Conservation (phyloP, 805 yeast species). For the Yamadazyma phyllophila region DNA sequence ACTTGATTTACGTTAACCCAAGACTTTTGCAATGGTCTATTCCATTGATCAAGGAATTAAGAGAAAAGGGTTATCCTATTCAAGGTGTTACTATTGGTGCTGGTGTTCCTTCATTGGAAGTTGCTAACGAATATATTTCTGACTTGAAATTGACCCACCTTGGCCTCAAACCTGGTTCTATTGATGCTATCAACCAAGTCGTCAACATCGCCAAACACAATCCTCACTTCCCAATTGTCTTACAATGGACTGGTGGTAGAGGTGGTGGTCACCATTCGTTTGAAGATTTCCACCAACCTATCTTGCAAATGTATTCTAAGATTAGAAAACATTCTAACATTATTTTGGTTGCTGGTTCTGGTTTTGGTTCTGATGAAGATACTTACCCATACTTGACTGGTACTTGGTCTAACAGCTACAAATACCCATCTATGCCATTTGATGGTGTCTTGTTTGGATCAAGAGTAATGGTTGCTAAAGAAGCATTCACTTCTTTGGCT, state of each 20-base stretch:
- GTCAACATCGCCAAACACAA: constrained; percentile 91
- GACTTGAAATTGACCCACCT: constrained; percentile 89
- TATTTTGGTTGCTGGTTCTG: constrained; percentile 93
- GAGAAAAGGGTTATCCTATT: constrained; percentile 91
- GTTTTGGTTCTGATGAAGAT: constrained; percentile 95
- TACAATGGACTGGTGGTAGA: constrained; percentile 99
- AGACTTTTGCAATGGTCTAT: constrained; percentile 98
- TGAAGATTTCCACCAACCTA: constrained; percentile 98
- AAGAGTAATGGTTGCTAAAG: constrained; percentile 96
- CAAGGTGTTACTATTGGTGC: constrained; percentile 98
- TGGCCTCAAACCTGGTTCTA: constrained; percentile 97
- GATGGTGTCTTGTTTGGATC: constrained; percentile 97
- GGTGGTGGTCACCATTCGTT: constrained; percentile 99
- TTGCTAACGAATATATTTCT: constrained; percentile 93
- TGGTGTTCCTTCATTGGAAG: constrained; percentile 98
- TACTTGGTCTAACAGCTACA: constrained; percentile 83
- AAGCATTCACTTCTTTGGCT: constrained; percentile 88
- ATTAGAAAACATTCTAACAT: constrained; percentile 90
- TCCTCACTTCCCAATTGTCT: constrained; percentile 93
- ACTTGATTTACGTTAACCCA: constrained; percentile 94
- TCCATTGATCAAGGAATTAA: constrained; percentile 85
- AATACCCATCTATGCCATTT: constrained; percentile 98
- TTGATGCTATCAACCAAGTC: constrained; percentile 85
- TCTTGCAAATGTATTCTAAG: constrained; percentile 91
- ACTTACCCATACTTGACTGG: constrained; percentile 98